Evolutionary conservation across 2,329 filamentous ascomycete species (phyloP).

Genomic region (Pyrenophora seminiperda): DNA sequence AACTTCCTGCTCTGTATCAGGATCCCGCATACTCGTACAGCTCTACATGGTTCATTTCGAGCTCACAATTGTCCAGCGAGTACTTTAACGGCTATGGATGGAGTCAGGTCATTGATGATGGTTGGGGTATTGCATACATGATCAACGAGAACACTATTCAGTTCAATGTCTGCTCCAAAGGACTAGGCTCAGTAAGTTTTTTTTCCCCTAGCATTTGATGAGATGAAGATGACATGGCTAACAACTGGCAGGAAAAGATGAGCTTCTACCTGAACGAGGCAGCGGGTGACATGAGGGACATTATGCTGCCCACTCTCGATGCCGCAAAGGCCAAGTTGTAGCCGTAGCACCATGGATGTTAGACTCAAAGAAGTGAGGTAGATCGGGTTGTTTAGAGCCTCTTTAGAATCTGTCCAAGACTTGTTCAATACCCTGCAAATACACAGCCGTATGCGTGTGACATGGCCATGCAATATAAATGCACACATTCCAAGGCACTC

Average conservation of each 20-base stretch:
- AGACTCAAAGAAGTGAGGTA: too few relatives aligned
- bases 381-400: too few relatives aligned
- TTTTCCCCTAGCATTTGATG: too few relatives aligned
- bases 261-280: slow-evolving; percentile 95
- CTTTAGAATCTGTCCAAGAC: too few relatives aligned
- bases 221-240: slow-evolving; percentile 13
- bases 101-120: slow-evolving; percentile 95
- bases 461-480: too few relatives aligned
- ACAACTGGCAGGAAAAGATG: slow-evolving; percentile 70
- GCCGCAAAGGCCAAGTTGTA: slow-evolving; percentile 87
- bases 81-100: slow-evolving; percentile 99
- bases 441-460: not conserved
- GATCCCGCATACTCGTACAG: slow-evolving; percentile 88
- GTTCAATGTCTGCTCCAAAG: slow-evolving; percentile 97
- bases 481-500: too few relatives aligned
- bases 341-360: not conserved
- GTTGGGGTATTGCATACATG: slow-evolving; percentile 99
- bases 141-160: slow-evolving; percentile 99
- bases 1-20: slow-evolving; percentile 79
- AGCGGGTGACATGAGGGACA: slow-evolving; percentile 83
- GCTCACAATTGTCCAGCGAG: slow-evolving; percentile 88
- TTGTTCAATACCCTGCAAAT: too few relatives aligned
- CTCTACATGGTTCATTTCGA: slow-evolving; percentile 85
- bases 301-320: slow-evolving; percentile 81
- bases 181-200: slow-evolving; percentile 68